Percentiles rank a stretch among this genome's conserved stretches.
These are phyloP conservation scores for Furcasterigmium furcatum DNA, from an alignment of 2,329 filamentous ascomycete genomes.

Conservation along the genomic window DNA sequence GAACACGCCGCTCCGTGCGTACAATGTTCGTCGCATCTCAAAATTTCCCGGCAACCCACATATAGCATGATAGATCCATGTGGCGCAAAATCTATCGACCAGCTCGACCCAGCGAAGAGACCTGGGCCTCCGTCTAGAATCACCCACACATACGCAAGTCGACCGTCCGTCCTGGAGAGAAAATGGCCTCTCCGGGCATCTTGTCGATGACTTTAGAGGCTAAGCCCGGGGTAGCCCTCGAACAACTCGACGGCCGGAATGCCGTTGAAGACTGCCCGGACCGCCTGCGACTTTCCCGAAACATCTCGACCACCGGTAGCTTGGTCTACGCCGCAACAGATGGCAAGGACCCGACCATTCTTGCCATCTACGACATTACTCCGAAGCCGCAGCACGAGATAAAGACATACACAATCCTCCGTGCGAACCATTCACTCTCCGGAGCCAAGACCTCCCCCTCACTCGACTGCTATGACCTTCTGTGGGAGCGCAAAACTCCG, in stretches of 20 bases:
- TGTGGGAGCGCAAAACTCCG: slow-evolving; percentile 51
- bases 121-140: no score
- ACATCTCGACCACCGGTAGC: slow-evolving; percentile 71
- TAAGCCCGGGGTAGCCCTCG: slow-evolving; percentile 56
- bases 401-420: slow-evolving; percentile 65
- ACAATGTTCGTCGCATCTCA: no score
- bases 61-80: no score
- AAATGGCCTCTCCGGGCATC: slow-evolving; percentile 56
- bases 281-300: slow-evolving; percentile 71
- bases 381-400: slow-evolving; percentile 69
- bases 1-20: no score
- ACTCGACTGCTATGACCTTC: slow-evolving; percentile 66
- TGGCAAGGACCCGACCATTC: slow-evolving; percentile 60
- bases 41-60: no score
- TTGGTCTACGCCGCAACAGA: slow-evolving; percentile 75
- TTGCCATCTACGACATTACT: slow-evolving; percentile 79
- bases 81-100: no score
- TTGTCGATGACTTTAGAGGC: slow-evolving; percentile 88
- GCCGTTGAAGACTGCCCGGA: slow-evolving; percentile 89
- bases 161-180: no score
- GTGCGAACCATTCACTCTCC: slow-evolving; percentile 51
- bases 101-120: no score
- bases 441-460: slow-evolving; percentile 52
- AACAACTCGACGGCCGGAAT: slow-evolving; percentile 88
- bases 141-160: no score